Evolutionary conservation across 352 stramenopile species (phyloP), one percentile per base, ranked within the genome.

Genomic region (Pythium folliculosum): DNA sequence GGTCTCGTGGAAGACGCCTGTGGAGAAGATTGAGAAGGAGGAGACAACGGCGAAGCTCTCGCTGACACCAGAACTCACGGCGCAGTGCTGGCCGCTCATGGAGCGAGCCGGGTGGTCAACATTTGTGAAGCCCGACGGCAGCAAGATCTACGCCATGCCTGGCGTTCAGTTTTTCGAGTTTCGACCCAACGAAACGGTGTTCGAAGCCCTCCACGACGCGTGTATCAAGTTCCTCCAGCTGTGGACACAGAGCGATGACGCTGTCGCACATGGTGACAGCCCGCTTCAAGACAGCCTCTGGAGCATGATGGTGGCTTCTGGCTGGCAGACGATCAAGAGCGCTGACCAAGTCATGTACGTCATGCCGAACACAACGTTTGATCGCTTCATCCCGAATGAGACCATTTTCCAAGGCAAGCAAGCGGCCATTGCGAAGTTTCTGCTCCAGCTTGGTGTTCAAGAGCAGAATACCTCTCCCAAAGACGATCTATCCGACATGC

Each of bases 361-460:
- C 60, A 86, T 89, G 69, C 77, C 78, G 21, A 75, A 86, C 67
- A 87, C 80, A 47, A 60, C 76, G 1, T 95, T 94, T 56, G 74
- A 84, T 47, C 75, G 84, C 58, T 94, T 80, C 59, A 65, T 86
- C 13, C 86, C 86, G 10, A 91, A 93, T 59, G 77, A 85, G 17
- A 95, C 81, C 14, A 84, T 95, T 54, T 92, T 94, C 57, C 64
- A 76, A 38, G 83, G 78, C 22, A 90, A 92, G 64, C 45, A 70
- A n/a, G 63, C 79, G 21, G 85, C 81, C 23, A 71, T 92, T 38
- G 71, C 75, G 58, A 91, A 82, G 59, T 91, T 84, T 32, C 55
- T 95, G 23, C 13, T 30, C 27, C 22, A 21, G 17, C 25, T 62
- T 48, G 55, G 55, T 23, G 40, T 48, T 32, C 10, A 23, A 49